Base-by-base conservation (phyloP, 495 filamentous ascomycete genomes). In the Usnea hakonensis region DNA sequence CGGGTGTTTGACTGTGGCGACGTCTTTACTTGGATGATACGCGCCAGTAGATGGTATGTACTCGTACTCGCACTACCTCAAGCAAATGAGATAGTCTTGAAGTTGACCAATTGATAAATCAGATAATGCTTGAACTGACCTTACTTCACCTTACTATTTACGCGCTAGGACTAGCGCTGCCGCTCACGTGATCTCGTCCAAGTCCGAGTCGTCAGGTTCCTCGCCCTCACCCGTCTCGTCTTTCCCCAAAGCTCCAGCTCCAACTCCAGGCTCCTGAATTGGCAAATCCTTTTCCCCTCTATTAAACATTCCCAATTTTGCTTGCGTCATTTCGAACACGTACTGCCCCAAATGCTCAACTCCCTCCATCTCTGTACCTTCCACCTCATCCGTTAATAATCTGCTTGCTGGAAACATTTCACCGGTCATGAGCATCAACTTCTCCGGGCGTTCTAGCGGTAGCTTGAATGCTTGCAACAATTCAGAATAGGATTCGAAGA, bases 301-400 rank as follows among this genome's bases (percentile, higher is more conserved):
- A 57, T 76, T 80, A 72, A 89, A 72, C 48, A 80, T 80, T 68
- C 86, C 81, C 7, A 96, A 75, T 72, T 89, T 94, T 26, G 91
- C 89, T 67, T 87, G 80, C 16, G 92, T 93, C 90, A 98, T 97
- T 76, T 98, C 90, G 75, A 85, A 96, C 28, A 98, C 94, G 75
- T 96, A 97, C 75, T 96, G 89, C 7, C 94, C 95, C 40, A 98
- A 75, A 79, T 98, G 94, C 75, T 97, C 94, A 10, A 97, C 85
- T 36, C 89, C 84, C 68, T 90, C 89, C 90, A 98, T 97, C 58
- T 79, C 75, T 0, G 75, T 80, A 40, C 76, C 79, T 57, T 81
- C 83, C 14, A 82, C 78, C n/a, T 84, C 78, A 19, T 83, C 82
- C 17, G 76, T 76, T 36, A 87, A 71, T 33, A 77, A 70, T 50